Evolutionary conservation across 495 filamentous ascomycete species (phyloP).

Genomic region (Tuber microsphaerosporum): DNA sequence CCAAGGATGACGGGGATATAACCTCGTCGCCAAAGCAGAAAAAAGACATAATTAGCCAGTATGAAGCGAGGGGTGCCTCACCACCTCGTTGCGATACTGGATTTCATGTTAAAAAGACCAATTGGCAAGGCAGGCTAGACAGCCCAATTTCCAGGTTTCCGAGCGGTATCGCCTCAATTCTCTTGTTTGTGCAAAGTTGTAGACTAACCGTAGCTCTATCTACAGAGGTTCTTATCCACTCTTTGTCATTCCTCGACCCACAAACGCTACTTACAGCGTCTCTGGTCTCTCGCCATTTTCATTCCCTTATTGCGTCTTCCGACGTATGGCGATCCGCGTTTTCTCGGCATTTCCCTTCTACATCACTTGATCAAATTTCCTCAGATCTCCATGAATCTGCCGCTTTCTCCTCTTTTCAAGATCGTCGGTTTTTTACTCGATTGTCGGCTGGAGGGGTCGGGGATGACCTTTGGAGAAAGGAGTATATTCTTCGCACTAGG

Average conservation of each 20-base stretch:
- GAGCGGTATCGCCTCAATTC: slow-evolving; percentile 25
- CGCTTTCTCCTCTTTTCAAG: slow-evolving; percentile 33
- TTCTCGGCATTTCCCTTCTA: slow-evolving; percentile 38
- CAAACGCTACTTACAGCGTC: slow-evolving; percentile 26
- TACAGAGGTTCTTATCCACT: slow-evolving; percentile 37
- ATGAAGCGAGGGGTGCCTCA: slow-evolving; percentile 33
- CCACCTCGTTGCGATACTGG: slow-evolving; percentile 15
- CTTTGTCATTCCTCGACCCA: slow-evolving; percentile 39
- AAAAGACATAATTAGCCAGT: slow-evolving; percentile 25
- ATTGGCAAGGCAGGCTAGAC: slow-evolving; percentile 36
- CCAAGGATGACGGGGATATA: slow-evolving; percentile 10
- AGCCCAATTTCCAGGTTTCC: slow-evolving; percentile 39
- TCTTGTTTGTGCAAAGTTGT: not conserved
- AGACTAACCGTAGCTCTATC: not conserved
- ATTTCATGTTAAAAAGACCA: slow-evolving; percentile 37
- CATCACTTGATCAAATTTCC: not conserved
- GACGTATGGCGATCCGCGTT: slow-evolving; percentile 40
- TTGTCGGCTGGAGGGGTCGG: slow-evolving; percentile 21
- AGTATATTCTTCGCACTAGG: slow-evolving; percentile 40
- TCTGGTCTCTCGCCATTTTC: slow-evolving; percentile 37
- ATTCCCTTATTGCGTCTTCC: slow-evolving; percentile 36
- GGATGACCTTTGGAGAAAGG: slow-evolving; percentile 37
- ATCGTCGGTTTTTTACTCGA: slow-evolving; percentile 39
- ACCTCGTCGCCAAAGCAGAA: slow-evolving; percentile 15
- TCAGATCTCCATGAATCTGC: slow-evolving; percentile 13